Conservation (phyloP, 2,329 filamentous ascomycete genomes). For the Teratosphaeria pseudoeucalypti region DNA sequence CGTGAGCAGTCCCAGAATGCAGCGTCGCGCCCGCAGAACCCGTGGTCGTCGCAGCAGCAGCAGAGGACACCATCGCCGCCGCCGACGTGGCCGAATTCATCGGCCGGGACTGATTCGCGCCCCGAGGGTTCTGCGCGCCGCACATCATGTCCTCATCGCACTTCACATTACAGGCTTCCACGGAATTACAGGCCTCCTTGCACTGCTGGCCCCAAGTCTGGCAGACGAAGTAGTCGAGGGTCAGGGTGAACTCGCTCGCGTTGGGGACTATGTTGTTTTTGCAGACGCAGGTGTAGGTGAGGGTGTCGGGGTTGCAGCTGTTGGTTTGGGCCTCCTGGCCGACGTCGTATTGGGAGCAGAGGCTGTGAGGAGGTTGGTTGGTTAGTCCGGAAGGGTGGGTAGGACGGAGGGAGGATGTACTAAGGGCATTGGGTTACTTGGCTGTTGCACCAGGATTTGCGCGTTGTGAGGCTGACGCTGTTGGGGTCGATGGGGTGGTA, state of each 20-base stretch:
- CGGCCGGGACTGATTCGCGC: slow-evolving; percentile 46
- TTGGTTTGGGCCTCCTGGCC: slow-evolving; percentile 44
- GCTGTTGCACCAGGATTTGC: slow-evolving; percentile 50
- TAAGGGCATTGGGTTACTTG: slow-evolving; percentile 49
- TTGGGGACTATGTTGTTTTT: slow-evolving; percentile 57
- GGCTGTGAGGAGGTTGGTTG: slow-evolving; percentile 22
- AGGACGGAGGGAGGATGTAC: neutral
- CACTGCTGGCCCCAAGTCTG: slow-evolving; percentile 56
- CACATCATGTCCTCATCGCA: slow-evolving; percentile 62
- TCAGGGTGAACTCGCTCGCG: slow-evolving; percentile 65
- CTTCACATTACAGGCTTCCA: slow-evolving; percentile 47
- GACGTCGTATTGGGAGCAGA: slow-evolving; percentile 53
- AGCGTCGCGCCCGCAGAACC: slow-evolving; percentile 24
- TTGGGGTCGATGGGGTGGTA: slow-evolving; percentile 53
- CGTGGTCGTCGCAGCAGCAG: slow-evolving; percentile 9
- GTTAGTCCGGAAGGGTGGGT: neutral
- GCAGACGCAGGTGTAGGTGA: slow-evolving; percentile 66
- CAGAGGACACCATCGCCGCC: slow-evolving; percentile 14
- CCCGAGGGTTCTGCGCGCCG: slow-evolving; percentile 55
- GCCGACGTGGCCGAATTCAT: slow-evolving; percentile 33
- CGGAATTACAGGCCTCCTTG: slow-evolving; percentile 44
- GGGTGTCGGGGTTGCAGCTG: slow-evolving; percentile 49
- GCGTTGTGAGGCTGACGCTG: slow-evolving; percentile 40
- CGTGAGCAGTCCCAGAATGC: slow-evolving; percentile 34
- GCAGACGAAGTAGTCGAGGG: slow-evolving; percentile 69